Conservation (phyloP, 208 protist genomes). For the Trypanosoma theileri region DNA sequence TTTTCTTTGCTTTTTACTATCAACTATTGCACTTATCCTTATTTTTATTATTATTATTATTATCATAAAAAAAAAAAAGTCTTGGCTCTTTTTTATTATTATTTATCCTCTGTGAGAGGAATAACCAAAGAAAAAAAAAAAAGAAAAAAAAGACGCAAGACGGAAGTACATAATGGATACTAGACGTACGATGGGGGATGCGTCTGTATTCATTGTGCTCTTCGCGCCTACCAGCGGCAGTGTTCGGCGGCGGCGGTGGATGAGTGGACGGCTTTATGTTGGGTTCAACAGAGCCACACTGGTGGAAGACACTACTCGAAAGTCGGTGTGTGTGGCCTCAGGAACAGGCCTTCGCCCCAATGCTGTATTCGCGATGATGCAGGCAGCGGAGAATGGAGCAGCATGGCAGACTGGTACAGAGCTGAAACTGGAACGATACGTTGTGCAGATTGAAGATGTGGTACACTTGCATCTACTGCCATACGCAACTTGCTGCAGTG, state of each 20-base stretch:
- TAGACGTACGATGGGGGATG: background rate
- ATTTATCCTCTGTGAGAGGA: too few species aligned
- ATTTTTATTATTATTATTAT: too few species aligned
- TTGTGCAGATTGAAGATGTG: slow-evolving; percentile 57
- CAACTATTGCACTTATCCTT: too few species aligned
- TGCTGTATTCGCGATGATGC: slow-evolving; percentile 48
- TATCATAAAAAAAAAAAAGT: too few species aligned
- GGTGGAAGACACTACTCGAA: slow-evolving; percentile 36
- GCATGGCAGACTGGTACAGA: slow-evolving; percentile 54
- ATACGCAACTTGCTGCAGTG: slow-evolving; percentile 19
- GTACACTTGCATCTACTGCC: slow-evolving; percentile 75
- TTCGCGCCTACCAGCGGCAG: slow-evolving; percentile 38
- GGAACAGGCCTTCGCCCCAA: slow-evolving; percentile 54
- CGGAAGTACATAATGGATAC: background rate
- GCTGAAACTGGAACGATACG: slow-evolving; percentile 42
- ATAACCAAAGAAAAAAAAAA: background rate
- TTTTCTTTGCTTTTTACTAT: too few species aligned
- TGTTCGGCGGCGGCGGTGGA: slow-evolving; percentile 43
- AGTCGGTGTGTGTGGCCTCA: slow-evolving; percentile 33
- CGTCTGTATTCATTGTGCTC: slow-evolving; percentile 63
- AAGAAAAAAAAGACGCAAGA: background rate
- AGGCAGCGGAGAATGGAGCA: slow-evolving; percentile 45
- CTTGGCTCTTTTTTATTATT: too few species aligned
- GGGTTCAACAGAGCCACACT: slow-evolving; percentile 41
- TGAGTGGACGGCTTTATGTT: slow-evolving; percentile 53